phyloP scores from a whole-genome alignment of 371 early-diverging fungal genomes.

The Lichtheimia ramosa region DNA sequence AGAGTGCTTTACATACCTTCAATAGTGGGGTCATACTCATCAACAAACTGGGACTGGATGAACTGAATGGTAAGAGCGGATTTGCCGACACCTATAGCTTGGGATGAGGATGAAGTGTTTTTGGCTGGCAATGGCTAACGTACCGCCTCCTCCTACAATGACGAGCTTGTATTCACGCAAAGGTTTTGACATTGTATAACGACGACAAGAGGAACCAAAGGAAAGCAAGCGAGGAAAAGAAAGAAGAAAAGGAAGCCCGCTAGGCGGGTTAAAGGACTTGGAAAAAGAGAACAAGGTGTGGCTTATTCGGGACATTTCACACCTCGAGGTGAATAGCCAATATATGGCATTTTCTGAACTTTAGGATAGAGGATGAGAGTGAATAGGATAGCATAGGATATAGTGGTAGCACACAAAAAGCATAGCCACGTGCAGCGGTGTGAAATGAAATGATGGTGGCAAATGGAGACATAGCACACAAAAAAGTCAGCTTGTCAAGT shows the following conservation, averaged over 20 bases:
- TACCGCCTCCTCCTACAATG: conserved; percentile 86
- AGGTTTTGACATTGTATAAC: conserved; percentile 50
- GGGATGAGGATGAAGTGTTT: background rate
- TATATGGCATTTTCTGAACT: background rate
- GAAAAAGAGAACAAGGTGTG: conserved; percentile 5
- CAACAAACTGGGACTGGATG: conserved; percentile 87
- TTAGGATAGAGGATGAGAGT: too few relatives aligned
- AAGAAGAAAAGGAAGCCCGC: background rate
- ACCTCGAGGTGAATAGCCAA: background rate
- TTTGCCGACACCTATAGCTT: conserved; percentile 69
- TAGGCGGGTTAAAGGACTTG: background rate
- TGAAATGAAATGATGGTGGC: too few relatives aligned
- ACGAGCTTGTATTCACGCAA: conserved; percentile 75
- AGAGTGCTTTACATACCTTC: conserved; percentile 53
- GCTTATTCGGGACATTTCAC: conserved; percentile 6
- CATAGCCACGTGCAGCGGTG: too few relatives aligned
- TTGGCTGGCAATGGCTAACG: background rate
- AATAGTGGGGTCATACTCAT: conserved; percentile 94
- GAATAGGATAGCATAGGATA: too few relatives aligned
- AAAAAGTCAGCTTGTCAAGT: too few relatives aligned
- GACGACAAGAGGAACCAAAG: background rate
- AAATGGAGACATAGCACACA: too few relatives aligned
- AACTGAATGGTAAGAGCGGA: conserved; percentile 91
- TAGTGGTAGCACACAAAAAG: too few relatives aligned
- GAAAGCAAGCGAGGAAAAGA: background rate